phyloP scores from a whole-genome alignment of 305 asterid genomes.

The Coffea humblotiana region DNA sequence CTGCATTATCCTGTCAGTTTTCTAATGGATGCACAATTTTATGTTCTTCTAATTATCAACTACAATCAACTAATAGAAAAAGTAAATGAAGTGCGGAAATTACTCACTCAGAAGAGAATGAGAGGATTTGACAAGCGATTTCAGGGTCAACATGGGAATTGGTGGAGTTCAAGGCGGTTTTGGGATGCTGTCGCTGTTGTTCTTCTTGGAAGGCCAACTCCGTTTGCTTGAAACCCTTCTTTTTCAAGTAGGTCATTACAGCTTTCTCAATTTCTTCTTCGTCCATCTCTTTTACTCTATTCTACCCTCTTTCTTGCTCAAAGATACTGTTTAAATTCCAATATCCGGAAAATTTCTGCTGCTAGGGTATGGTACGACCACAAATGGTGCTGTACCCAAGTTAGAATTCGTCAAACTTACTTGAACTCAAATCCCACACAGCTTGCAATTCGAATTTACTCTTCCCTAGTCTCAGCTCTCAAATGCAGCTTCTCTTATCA shows the following conservation, averaged over 20 bases:
- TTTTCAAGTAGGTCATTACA: slow-evolving; percentile 72
- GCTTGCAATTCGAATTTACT: slow-evolving; percentile 73
- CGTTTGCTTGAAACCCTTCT: slow-evolving; percentile 82
- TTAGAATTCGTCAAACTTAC: too few species aligned
- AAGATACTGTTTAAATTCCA: too few species aligned
- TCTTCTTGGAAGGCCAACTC: slow-evolving; percentile 80
- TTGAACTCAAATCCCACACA: slow-evolving; percentile 47
- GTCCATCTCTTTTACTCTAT: slow-evolving; percentile 41
- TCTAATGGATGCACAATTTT: neutral
- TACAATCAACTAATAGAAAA: neutral
- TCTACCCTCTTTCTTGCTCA: too few species aligned
- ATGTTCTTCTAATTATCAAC: neutral
- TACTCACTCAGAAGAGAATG: slow-evolving; percentile 60
- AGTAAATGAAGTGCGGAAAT: neutral
- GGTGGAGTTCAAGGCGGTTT: neutral
- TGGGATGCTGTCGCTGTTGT: slow-evolving; percentile 39
- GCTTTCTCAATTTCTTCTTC: slow-evolving; percentile 77
- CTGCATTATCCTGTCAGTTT: neutral
- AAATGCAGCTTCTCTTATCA: slow-evolving; percentile 62
- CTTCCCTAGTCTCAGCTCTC: slow-evolving; percentile 91
- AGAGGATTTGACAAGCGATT: slow-evolving; percentile 66
- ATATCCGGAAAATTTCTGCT: too few species aligned
- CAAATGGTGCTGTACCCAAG: too few species aligned
- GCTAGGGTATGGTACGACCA: too few species aligned
- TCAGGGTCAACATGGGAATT: slow-evolving; percentile 57